A percentile compares a stretch with the other conserved stretches of the same genome.
Conservation (phyloP, 129 eudicot species). For the Cynara cardunculus region DNA sequence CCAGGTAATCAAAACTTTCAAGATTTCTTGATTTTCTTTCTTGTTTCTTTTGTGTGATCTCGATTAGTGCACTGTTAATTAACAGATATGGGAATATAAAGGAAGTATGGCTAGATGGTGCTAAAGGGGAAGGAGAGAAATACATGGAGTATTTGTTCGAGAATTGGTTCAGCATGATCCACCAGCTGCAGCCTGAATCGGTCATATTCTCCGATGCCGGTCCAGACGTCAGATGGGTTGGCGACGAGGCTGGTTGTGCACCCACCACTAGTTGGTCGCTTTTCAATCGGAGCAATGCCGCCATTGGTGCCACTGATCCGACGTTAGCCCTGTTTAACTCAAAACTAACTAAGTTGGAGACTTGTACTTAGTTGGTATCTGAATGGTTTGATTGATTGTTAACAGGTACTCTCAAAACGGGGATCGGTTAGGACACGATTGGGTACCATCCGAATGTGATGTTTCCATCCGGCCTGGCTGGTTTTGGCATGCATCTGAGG, state of each 20-base stretch:
- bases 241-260: conserved; percentile 78
- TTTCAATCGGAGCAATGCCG: conserved; percentile 60
- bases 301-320: conserved; percentile 61
- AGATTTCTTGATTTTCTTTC: not conserved
- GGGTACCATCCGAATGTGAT: conserved; percentile 92
- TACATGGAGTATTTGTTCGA: conserved; percentile 87
- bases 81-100: conserved; percentile 69
- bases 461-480: conserved; percentile 92
- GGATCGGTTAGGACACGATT: conserved; percentile 74
- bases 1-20: conserved; percentile 45
- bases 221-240: conserved; percentile 89
- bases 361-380: not conserved
- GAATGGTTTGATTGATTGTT: not conserved
- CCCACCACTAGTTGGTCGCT: conserved; percentile 85
- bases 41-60: too few relatives aligned
- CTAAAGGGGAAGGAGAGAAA: conserved; percentile 84
- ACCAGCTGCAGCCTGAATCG: conserved; percentile 74
- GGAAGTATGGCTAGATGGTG: conserved; percentile 87
- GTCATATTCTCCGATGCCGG: conserved; percentile 91
- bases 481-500: conserved; percentile 87
- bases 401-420: conserved; percentile 66
- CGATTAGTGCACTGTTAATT: not conserved
- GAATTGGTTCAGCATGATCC: conserved; percentile 79
- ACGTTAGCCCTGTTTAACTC: too few relatives aligned
- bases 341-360: not conserved